Evolutionary conservation across 192 early-diverging fungal species (phyloP).

Genomic region (Hyaloraphidium curvatum): DNA sequence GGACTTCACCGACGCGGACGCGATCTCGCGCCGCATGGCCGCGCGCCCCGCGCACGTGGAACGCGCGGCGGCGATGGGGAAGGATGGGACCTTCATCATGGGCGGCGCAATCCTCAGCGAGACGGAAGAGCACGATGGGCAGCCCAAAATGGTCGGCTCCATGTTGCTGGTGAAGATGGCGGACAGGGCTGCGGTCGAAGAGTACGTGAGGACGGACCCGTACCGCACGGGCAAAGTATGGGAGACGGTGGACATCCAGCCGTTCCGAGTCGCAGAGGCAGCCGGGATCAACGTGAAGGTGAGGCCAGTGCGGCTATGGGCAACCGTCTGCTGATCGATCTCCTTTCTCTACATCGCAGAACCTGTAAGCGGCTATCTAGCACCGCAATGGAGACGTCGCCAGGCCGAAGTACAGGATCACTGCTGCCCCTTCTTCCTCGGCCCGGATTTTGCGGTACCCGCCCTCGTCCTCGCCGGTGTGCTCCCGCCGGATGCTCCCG

Average conservation of each 20-base stretch:
- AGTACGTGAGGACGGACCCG: neutral
- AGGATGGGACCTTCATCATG: neutral
- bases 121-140: neutral
- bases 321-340: no score
- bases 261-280: neutral
- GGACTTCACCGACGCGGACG: neutral
- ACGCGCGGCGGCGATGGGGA: no score
- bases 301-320: no score
- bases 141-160: conserved; percentile 3
- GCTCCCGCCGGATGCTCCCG: no score
- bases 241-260: neutral
- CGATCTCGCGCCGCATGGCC: neutral
- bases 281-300: no score
- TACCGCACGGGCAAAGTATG: neutral
- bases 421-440: no score
- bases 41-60: neutral
- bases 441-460: no score
- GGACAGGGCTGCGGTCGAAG: neutral
- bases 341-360: no score
- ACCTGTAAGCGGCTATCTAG: no score
- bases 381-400: no score
- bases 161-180: neutral
- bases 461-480: no score
- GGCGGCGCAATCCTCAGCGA: neutral
- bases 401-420: no score